phyloP scores from a whole-genome alignment of 306 rosid genomes.

The Lotus japonicus region DNA sequence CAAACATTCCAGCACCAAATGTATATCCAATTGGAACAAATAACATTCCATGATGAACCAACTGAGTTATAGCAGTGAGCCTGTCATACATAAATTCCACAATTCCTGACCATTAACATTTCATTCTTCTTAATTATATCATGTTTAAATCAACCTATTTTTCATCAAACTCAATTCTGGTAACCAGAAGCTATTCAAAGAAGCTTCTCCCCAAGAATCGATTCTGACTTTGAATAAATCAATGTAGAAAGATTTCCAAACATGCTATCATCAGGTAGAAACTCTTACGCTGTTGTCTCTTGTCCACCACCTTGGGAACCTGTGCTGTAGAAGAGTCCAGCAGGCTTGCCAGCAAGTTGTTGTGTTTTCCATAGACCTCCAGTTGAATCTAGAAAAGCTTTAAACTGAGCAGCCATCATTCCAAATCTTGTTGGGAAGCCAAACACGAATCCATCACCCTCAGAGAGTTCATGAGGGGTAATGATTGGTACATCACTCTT shows the following conservation, averaged over 20 bases:
- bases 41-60: constrained; percentile 72
- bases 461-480: constrained; percentile 43
- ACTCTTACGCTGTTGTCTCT: constrained; percentile 69
- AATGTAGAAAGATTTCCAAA: no score
- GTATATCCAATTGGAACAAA: constrained; percentile 71
- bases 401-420: no score
- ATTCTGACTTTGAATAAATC: no score
- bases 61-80: constrained; percentile 64
- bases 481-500: constrained; percentile 56
- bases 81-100: constrained; percentile 5
- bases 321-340: constrained; percentile 63
- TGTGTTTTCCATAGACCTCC: constrained; percentile 59
- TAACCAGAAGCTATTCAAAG: no score
- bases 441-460: constrained; percentile 62
- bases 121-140: no score
- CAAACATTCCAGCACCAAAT: constrained; percentile 67
- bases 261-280: no score
- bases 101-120: no score
- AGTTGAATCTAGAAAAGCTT: constrained; percentile 34
- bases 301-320: constrained; percentile 81
- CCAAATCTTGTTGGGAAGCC: constrained; percentile 64
- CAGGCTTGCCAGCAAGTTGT: constrained; percentile 66
- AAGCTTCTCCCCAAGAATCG: no score
- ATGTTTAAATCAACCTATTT: no score
- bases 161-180: no score